Percentiles rank a stretch among this genome's conserved stretches.
These are phyloP conservation scores for Nemania serpens DNA, from an alignment of 2,329 filamentous ascomycete species.

Conservation along the genomic window DNA sequence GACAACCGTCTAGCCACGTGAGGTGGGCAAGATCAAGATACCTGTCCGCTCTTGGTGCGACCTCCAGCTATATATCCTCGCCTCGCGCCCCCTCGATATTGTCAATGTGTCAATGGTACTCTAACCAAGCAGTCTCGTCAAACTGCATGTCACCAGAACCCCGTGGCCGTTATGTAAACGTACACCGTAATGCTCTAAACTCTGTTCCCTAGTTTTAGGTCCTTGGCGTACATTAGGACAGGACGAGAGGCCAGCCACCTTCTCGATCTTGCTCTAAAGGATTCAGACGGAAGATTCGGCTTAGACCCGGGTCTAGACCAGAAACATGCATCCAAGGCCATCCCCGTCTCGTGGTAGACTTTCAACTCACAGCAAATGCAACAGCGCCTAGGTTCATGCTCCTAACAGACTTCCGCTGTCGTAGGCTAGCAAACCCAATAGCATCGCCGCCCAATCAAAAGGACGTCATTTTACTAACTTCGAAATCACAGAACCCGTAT, in stretches of 20 bases:
- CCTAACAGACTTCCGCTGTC: constrained; percentile 30
- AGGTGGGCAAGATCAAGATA: background rate
- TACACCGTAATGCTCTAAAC: background rate
- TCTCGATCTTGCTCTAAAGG: constrained; percentile 9
- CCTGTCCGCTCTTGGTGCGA: background rate
- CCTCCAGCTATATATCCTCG: background rate
- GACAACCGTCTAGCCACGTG: background rate
- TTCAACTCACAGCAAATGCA: constrained; percentile 7
- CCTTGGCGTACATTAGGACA: background rate
- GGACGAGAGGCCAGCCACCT: background rate
- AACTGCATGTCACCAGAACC: background rate
- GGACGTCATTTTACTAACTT: background rate
- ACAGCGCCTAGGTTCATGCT: constrained; percentile 16
- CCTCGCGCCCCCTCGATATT: background rate
- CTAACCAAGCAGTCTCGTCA: background rate
- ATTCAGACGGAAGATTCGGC: constrained; percentile 16
- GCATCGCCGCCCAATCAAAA: constrained; percentile 14
- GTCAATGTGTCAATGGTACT: constrained; percentile 3
- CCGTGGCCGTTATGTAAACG: background rate
- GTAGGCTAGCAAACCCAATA: constrained; percentile 25
- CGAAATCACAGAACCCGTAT: constrained; percentile 5
- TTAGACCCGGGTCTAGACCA: constrained; percentile 5
- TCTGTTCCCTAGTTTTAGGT: background rate
- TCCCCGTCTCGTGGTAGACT: constrained; percentile 9
- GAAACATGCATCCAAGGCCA: constrained; percentile 11